phyloP scores from a whole-genome alignment of 2,329 filamentous ascomycete genomes.

The Paraconiothyrium brasiliense region DNA sequence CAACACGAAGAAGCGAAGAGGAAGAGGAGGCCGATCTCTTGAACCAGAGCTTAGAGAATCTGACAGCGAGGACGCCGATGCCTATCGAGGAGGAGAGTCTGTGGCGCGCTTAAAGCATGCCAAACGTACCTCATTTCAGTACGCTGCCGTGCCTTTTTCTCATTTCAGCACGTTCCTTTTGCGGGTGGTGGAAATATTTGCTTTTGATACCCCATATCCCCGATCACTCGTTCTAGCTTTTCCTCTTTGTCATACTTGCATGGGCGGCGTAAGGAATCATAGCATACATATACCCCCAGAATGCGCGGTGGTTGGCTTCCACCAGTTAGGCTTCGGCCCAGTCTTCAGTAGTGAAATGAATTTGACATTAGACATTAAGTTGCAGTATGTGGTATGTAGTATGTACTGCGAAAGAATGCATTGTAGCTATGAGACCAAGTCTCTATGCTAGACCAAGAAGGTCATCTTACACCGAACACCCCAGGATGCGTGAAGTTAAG shows the following conservation, averaged over 20 bases:
- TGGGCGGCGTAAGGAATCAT: conserved; percentile 6
- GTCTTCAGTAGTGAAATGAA: not conserved
- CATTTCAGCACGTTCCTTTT: not conserved
- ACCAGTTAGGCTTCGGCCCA: not conserved
- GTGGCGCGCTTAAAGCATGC: conserved; percentile 38
- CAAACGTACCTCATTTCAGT: not conserved
- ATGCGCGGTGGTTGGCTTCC: not conserved
- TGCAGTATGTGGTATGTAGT: not conserved
- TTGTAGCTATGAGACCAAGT: too few relatives aligned
- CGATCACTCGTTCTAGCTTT: not conserved
- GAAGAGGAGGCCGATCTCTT: conserved; percentile 46
- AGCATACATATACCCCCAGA: conserved; percentile 16
- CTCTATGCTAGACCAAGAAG: too few relatives aligned
- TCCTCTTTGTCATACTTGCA: conserved; percentile 5
- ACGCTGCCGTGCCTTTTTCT: not conserved
- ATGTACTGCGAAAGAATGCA: not conserved
- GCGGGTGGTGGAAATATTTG: not conserved
- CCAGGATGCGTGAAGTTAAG: too few relatives aligned
- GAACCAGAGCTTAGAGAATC: conserved; percentile 38
- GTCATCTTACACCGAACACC: too few relatives aligned
- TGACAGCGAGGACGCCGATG: conserved; percentile 46
- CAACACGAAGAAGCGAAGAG: conserved; percentile 41
- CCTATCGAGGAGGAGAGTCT: conserved; percentile 51
- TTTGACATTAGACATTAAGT: not conserved
- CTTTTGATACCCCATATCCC: conserved; percentile 9